Base-by-base conservation (phyloP, 257 asterid genomes). In the Plectranthus barbatus region DNA sequence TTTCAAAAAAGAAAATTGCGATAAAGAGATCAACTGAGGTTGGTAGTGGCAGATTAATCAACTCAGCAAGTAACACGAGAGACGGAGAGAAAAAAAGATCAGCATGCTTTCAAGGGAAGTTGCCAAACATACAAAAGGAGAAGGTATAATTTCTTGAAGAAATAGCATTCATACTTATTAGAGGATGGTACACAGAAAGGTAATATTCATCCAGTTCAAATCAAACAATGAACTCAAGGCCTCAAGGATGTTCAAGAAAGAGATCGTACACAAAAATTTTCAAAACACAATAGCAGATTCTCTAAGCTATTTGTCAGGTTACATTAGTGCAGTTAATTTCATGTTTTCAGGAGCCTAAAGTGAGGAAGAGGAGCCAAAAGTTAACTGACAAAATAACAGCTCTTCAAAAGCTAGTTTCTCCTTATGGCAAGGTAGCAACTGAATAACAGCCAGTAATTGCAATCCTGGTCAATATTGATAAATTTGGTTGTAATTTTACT, bases 391-490 rank as follows among this genome's bases (percentile, higher is more conserved):
- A 69, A 67, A 76, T 84, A 70, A 84, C 92, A 33, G 75, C 81
- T 37, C 88, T 84, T 31, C 88, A 84, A 40, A 84, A 84, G 65
- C 68, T 84, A 39, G 92, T 84, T 51, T 84, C 92, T 46, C 92
- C 92, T 39, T 82, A 81, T 72, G 92, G 92, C 62, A 84, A 84
- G 86, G 92, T 81, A 44, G 9, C 48, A 24, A 51, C 17, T 8
- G 42, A 65, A 45, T 13, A 14, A 19, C 46, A 41, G 9, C 42
- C 26, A 47, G 44, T 10, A 20, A 23, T 45, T 56, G 24, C 31
- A 68, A 11, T 34, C 11, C 21, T 10, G n/a, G 3, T 7, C 19
- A 10, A 37, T 55, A 29, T 36, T 44, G 19, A 49, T 20, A 67
- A 34, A 23, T 18, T n/a, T 21, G 2, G 0, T 40, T 39, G 2